Conservation (phyloP, 495 filamentous ascomycete genomes). For the Neurospora tetraspora region DNA sequence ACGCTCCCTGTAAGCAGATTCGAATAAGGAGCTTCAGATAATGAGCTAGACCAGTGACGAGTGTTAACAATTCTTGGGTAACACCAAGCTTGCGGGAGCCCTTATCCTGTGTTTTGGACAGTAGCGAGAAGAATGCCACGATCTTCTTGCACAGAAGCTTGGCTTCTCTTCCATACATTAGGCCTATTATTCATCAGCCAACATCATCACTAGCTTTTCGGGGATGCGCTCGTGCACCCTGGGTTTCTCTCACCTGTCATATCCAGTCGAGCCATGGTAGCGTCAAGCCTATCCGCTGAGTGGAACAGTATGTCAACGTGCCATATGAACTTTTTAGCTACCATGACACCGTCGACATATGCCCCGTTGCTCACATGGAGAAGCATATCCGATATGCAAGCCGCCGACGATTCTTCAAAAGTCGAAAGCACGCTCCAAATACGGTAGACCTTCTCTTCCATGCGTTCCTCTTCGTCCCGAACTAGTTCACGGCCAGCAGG, state of each 20-base stretch:
- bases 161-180: constrained; percentile 87
- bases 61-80: constrained; percentile 87
- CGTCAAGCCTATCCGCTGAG: constrained; percentile 77
- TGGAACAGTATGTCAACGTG: constrained; percentile 91
- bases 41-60: constrained; percentile 94
- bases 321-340: constrained; percentile 93
- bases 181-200: constrained; percentile 39
- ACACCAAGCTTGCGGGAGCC: constrained; percentile 83
- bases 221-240: background rate
- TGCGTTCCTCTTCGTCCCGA: constrained; percentile 76
- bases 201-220: background rate
- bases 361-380: constrained; percentile 97
- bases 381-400: constrained; percentile 99
- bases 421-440: constrained; percentile 97
- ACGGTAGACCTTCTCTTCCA: constrained; percentile 95
- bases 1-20: constrained; percentile 87
- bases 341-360: constrained; percentile 88
- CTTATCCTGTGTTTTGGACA: constrained; percentile 88
- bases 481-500: constrained; percentile 66
- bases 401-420: constrained; percentile 95
- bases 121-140: constrained; percentile 89
- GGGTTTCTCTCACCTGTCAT: constrained; percentile 54
- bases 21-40: constrained; percentile 97
- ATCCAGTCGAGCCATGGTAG: constrained; percentile 54
- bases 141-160: constrained; percentile 99